These are phyloP conservation scores for Aegilops tauschii DNA, from an alignment of 176 grass and related monocot species.

Conservation along the genomic window DNA sequence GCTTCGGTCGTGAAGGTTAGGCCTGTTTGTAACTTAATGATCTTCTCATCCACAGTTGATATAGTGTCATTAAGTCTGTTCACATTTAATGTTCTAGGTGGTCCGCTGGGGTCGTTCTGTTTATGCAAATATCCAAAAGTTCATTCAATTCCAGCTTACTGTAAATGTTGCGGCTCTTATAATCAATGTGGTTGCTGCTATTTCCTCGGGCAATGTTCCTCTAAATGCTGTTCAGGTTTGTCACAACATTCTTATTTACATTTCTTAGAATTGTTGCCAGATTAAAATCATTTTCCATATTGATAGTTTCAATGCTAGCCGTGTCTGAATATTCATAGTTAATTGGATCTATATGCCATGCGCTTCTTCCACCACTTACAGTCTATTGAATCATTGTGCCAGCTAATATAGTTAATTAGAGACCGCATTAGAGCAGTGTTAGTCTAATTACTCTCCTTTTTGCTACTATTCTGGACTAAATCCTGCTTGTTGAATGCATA, in stretches of 20 bases:
- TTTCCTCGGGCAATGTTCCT: slow-evolving; percentile 91
- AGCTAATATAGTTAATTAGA: slow-evolving; percentile 1
- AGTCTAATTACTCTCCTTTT: background rate
- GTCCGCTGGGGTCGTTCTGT: slow-evolving; percentile 97
- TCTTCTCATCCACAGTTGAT: slow-evolving; percentile 14
- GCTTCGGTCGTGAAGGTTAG: slow-evolving; percentile 90
- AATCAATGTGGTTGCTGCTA: slow-evolving; percentile 92
- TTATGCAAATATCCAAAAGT: slow-evolving; percentile 97
- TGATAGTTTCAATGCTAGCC: slow-evolving; percentile 8
- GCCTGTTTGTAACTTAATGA: slow-evolving; percentile 14
- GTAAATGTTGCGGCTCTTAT: slow-evolving; percentile 96
- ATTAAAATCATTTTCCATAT: background rate
- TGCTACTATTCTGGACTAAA: background rate
- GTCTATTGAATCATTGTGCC: slow-evolving; percentile 9
- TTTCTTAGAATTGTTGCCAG: slow-evolving; percentile 1
- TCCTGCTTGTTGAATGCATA: background rate
- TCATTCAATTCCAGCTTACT: slow-evolving; percentile 98
- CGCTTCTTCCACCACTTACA: background rate
- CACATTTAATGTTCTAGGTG: slow-evolving; percentile 54
- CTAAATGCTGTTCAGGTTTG: slow-evolving; percentile 97
- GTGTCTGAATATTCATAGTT: slow-evolving; percentile 19
- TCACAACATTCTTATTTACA: slow-evolving; percentile 10
- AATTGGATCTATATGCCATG: background rate
- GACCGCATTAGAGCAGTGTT: background rate
- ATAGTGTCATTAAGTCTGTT: slow-evolving; percentile 9